These are phyloP conservation scores for Daedalea quercina DNA, from an alignment of 768 basidiomycete genomes.

Conservation along the genomic window DNA sequence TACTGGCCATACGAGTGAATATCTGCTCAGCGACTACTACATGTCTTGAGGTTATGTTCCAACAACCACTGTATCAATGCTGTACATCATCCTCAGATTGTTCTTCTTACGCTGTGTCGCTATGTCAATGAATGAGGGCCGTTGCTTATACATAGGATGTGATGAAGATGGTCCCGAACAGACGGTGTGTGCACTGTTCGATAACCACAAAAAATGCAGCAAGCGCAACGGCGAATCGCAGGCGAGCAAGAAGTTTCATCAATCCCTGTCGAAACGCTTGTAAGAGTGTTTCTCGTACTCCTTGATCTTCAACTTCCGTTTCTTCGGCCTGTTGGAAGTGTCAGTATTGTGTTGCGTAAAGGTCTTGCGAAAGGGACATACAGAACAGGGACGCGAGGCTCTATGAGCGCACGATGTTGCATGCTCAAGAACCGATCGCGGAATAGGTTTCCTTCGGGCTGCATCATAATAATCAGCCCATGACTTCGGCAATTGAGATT, in stretches of 20 bases:
- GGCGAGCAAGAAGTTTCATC: neutral
- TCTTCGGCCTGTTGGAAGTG: slow-evolving; percentile 38
- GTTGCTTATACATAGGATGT: too few relatives aligned
- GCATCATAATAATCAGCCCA: neutral
- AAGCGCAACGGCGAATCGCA: neutral
- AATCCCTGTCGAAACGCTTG: slow-evolving; percentile 56
- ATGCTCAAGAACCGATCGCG: slow-evolving; percentile 82
- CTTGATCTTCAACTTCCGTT: slow-evolving; percentile 42
- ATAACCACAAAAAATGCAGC: too few relatives aligned
- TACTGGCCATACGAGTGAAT: slow-evolving; percentile 3
- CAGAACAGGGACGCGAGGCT: slow-evolving; percentile 79
- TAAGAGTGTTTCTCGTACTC: slow-evolving; percentile 78
- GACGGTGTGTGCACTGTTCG: too few relatives aligned
- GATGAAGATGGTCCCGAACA: too few relatives aligned
- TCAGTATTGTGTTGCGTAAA: neutral
- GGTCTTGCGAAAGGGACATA: slow-evolving; percentile 29
- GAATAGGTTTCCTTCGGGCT: slow-evolving; percentile 95
- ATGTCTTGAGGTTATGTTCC: neutral
- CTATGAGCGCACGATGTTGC: slow-evolving; percentile 81
- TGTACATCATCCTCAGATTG: too few relatives aligned
- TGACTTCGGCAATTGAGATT: too few relatives aligned
- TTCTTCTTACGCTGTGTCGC: too few relatives aligned
- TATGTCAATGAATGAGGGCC: too few relatives aligned
- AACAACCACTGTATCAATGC: too few relatives aligned
- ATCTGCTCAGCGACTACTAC: slow-evolving; percentile 5